Base-by-base conservation (phyloP, 306 rosid genomes). In the Ormosia emarginata region DNA sequence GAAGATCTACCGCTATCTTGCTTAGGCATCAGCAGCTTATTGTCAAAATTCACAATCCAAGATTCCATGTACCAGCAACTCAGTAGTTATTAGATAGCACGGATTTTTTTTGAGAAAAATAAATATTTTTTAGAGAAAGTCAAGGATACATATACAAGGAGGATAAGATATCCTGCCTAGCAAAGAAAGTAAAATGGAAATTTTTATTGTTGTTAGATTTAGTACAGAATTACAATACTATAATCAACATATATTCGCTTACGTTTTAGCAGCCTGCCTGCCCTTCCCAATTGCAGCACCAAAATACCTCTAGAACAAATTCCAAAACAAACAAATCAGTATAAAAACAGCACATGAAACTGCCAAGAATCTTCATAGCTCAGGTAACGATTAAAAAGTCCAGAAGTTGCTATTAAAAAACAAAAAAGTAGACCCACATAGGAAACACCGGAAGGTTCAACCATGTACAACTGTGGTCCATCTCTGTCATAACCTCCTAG, bases 211-310 rank as follows among this genome's bases (percentile, higher is more conserved):
- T 8, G 36, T 12, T 77, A 17, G 1, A 73, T 41, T 50, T 14
- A 57, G 55, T 50, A 50, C 46, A 55, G 10, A 56, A 71, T 32
- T 32, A 37, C 43, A 47, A 8, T 32, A 13, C n/a, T 67, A 36
- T 62, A 59, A 41, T 34, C 33, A 50, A 40, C 2, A 32, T 13
- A 37, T 57, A 63, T 53, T 43, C 82, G 67, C 98, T 87, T 91
- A 94, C 98, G 99, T 95, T 85, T 95, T 95, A 43, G 99, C 99
- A 67, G 98, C 97, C 81, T 95, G 99, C 65, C 98, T 92, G 36
- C 99, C 99, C 84, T 95, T 95, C 67, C 99, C 99, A 39, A 95
- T 95, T 71, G 99, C 99, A 77, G 99, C 98, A 66, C 99, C 99
- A 80, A 93, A 95, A 85, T 95, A 95, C 81, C 93, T 92, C 98